These are phyloP conservation scores for Clarireedia sp. DNA, from an alignment of 2,329 filamentous ascomycete species.

Conservation along the genomic window DNA sequence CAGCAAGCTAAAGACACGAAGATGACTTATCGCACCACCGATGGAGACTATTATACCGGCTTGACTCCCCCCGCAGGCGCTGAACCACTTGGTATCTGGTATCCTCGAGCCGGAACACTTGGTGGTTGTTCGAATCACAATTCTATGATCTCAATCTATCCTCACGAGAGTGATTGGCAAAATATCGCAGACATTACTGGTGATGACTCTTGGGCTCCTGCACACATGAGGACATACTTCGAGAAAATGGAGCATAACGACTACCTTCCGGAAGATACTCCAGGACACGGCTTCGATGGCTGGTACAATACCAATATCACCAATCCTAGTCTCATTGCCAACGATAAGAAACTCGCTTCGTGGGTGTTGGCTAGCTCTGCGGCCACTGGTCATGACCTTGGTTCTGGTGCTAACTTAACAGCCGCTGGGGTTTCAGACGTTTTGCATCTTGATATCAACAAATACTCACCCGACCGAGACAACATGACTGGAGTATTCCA, in stretches of 20 bases:
- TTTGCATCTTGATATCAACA: constrained; percentile 22
- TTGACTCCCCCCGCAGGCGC: constrained; percentile 20
- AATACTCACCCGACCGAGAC: constrained; percentile 16
- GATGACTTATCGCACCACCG: constrained; percentile 31
- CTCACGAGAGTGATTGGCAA: constrained; percentile 21
- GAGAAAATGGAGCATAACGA: constrained; percentile 36
- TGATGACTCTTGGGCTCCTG: constrained; percentile 24
- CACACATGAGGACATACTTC: constrained; percentile 37
- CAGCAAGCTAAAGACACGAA: constrained; percentile 14
- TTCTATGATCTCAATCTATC: constrained; percentile 17
- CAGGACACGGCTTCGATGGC: constrained; percentile 21
- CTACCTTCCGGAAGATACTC: constrained; percentile 32
- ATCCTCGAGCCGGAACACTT: constrained; percentile 28
- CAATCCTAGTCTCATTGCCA: constrained; percentile 11
- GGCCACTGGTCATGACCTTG: background rate
- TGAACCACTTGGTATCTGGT: constrained; percentile 23
- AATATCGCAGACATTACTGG: constrained; percentile 20
- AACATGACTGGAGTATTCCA: constrained; percentile 19
- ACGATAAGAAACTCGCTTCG: constrained; percentile 14
- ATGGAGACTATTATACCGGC: constrained; percentile 25
- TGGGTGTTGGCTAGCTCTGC: background rate
- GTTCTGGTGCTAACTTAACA: background rate
- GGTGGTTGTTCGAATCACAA: constrained; percentile 26
- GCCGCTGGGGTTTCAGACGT: background rate
- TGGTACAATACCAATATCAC: constrained; percentile 25